Evolutionary conservation across 2,329 filamentous ascomycete species (phyloP), one percentile per base, ranked within the genome.

Genomic region (Dissoconium aciculare): DNA sequence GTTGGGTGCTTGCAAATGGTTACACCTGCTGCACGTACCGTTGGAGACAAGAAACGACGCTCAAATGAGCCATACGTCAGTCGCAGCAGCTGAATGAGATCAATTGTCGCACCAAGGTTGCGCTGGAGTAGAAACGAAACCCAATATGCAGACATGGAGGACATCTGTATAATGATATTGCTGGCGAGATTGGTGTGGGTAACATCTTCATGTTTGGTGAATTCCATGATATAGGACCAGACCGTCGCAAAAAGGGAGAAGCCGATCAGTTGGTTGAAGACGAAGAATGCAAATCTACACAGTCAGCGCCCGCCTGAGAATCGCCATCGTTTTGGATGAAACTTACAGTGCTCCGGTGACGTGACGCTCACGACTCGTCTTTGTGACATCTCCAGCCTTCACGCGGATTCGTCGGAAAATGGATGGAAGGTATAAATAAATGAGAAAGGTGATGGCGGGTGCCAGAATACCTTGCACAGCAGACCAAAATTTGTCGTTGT

Each of bases 201-300:
- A 0, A 71, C 26, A 19, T 24, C 30, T n/a, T 23, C 71, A 26
- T 66, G 58, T 3, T 69, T 51, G 27, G 85, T 60, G 21, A 92
- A 72, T 4, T 62, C 62, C 1, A 73, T 59, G 5, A 84, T 62
- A 45, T 85, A 84, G 1, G 63, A 62, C 73, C 82, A 94, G 11
- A 84, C 58, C 2, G 81, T 74, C 26, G 80, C 82, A 55, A 95
- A 95, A 10, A 93, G 63, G 8, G 85, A 94, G 56, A 95, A 95
- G 35, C 95, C 75, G 42, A 98, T 63, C 33, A 98, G 58, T 51
- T 95, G 95, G 68, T 98, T 98, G 65, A 98, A 84, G 31, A 94
- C 71, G 56, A 98, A 98, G 61, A 98, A 98, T 11, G 80, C 70
- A 9, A n/a, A 3, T 26, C 29, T n/a, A 14, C 26, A 17, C 32